A percentile compares a stretch with the other conserved stretches of the same genome.
phyloP scores from a whole-genome alignment of 768 basidiomycete genomes.

The Mycena sanguinolenta region DNA sequence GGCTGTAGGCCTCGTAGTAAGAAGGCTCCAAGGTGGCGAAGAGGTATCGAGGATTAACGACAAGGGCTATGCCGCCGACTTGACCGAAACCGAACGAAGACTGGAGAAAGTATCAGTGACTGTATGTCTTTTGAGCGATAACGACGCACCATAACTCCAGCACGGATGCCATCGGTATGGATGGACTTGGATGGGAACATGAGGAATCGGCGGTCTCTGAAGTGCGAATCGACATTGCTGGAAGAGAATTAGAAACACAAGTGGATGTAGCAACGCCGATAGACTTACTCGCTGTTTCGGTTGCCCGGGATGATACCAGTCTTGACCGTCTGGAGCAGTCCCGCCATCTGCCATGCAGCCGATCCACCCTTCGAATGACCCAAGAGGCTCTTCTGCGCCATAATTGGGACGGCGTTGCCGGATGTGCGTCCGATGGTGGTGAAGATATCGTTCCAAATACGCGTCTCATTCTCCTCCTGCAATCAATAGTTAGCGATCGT shows the following conservation, averaged over 20 bases:
- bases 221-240: slow-evolving; percentile 94
- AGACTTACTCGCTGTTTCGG: slow-evolving; percentile 92
- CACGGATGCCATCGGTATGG: slow-evolving; percentile 91
- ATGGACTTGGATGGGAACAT: slow-evolving; percentile 99
- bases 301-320: slow-evolving; percentile 95
- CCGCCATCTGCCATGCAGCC: slow-evolving; percentile 98
- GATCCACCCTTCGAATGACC: slow-evolving; percentile 99
- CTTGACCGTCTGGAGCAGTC: slow-evolving; percentile 86
- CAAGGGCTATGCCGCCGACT: slow-evolving; percentile 92
- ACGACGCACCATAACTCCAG: slow-evolving; percentile 84
- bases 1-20: slow-evolving; percentile 83
- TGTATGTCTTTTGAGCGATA: background rate
- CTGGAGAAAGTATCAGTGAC: slow-evolving; percentile 50
- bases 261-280: background rate
- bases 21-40: slow-evolving; percentile 86
- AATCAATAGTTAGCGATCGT: slow-evolving; percentile 30
- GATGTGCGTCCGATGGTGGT: slow-evolving; percentile 88
- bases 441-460: slow-evolving; percentile 97
- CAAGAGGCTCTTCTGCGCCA: slow-evolving; percentile 97
- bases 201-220: slow-evolving; percentile 89
- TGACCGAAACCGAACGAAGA: slow-evolving; percentile 99
- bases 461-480: slow-evolving; percentile 96
- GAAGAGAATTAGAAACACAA: slow-evolving; percentile 23
- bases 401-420: slow-evolving; percentile 97
- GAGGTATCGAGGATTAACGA: slow-evolving; percentile 92